A percentile compares a stretch with the other conserved stretches of the same genome.
Conservation (phyloP, 768 basidiomycete species). For the Tylopilus rubrobrunneus region DNA sequence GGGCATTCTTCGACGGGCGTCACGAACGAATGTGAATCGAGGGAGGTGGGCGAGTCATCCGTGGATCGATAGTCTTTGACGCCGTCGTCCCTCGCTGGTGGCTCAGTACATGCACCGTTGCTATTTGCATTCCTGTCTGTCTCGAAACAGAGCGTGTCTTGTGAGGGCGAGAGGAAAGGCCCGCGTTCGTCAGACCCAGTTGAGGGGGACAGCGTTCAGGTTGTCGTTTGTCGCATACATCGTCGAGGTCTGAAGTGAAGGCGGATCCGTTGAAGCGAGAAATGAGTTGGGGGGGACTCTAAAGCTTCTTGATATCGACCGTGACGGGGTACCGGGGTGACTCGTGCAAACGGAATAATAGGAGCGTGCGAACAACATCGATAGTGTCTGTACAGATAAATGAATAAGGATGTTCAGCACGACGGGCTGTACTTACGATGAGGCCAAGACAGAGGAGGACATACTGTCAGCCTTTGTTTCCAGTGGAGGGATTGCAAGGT, state of each 20-base stretch:
- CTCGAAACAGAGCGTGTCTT: slow-evolving; percentile 11
- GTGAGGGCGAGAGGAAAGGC: slow-evolving; percentile 23
- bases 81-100: slow-evolving; percentile 14
- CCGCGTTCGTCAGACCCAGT: slow-evolving; percentile 25
- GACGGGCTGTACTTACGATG: slow-evolving; percentile 57
- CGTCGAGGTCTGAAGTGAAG: slow-evolving; percentile 63
- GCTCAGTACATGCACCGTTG: slow-evolving; percentile 3
- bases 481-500: slow-evolving; percentile 59
- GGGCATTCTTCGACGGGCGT: slow-evolving; percentile 26
- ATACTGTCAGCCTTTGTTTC: slow-evolving; percentile 89
- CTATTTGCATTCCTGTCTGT: slow-evolving; percentile 12
- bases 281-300: slow-evolving; percentile 74
- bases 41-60: slow-evolving; percentile 27
- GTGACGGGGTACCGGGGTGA: slow-evolving; percentile 86
- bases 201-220: slow-evolving; percentile 16
- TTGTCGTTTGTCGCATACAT: slow-evolving; percentile 52
- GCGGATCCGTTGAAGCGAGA: slow-evolving; percentile 81
- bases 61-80: slow-evolving; percentile 28
- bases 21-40: slow-evolving; percentile 24
- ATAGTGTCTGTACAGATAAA: slow-evolving; percentile 57
- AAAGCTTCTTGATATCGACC: slow-evolving; percentile 63
- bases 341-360: slow-evolving; percentile 91
- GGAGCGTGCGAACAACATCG: slow-evolving; percentile 67
- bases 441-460: slow-evolving; percentile 74
- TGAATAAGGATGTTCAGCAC: neutral